phyloP scores from a whole-genome alignment of 306 rosid genomes.

The Begonia loranthoides region DNA sequence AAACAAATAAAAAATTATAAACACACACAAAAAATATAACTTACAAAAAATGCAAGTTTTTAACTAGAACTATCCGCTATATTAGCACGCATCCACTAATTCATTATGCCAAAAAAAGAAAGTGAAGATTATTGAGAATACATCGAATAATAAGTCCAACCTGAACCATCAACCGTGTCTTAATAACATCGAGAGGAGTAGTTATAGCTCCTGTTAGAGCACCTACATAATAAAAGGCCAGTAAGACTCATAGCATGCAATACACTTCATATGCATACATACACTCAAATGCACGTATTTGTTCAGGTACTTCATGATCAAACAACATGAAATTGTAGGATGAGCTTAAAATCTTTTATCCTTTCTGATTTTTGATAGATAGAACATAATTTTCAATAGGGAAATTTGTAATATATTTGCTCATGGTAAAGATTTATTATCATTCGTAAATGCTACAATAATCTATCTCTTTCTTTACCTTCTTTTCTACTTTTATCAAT shows the following conservation, averaged over 20 bases:
- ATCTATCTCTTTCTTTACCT: too few relatives aligned
- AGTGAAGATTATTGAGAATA: slow-evolving; percentile 73
- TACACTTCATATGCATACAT: neutral
- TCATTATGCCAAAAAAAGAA: slow-evolving; percentile 86
- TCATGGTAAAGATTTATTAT: neutral
- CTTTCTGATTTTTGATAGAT: neutral
- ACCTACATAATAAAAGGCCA: slow-evolving; percentile 26
- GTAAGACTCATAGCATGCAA: neutral
- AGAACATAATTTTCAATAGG: neutral
- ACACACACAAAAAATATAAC: slow-evolving; percentile 1
- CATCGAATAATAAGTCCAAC: slow-evolving; percentile 20
- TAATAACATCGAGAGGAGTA: slow-evolving; percentile 91
- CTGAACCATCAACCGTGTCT: slow-evolving; percentile 91
- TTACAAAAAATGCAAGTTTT: neutral
- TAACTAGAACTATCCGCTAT: neutral
- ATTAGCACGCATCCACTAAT: slow-evolving; percentile 68
- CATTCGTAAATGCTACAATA: too few relatives aligned
- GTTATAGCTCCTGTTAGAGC: slow-evolving; percentile 92
- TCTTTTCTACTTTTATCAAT: too few relatives aligned
- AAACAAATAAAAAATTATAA: slow-evolving; percentile 5
- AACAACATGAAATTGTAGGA: too few relatives aligned
- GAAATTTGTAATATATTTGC: neutral
- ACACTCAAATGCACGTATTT: neutral
- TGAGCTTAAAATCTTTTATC: too few relatives aligned
- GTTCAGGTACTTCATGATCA: too few relatives aligned